Base-by-base conservation (phyloP, 108 stramenopile species). In the Nitzschia sp. region DNA sequence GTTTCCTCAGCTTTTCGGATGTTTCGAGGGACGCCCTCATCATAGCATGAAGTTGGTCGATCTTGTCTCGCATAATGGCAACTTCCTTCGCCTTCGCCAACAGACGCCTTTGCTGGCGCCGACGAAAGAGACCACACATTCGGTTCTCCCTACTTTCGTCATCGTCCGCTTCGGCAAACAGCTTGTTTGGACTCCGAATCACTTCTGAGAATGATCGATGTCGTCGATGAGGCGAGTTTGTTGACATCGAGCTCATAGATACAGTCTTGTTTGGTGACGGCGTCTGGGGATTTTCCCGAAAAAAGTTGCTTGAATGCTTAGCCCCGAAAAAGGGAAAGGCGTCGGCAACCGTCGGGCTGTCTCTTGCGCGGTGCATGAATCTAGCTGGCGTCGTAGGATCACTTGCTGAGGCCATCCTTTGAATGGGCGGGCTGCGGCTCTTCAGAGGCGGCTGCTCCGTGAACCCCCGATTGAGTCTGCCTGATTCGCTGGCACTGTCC, bases 1-100 rank as follows among this genome's bases (percentile, higher is more conserved):
- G 27, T 18, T 70, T 70, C 19, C 69, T 35, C 17, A 70, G 56
- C 56, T 66, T 62, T 47, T 77, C 69, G 8, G 68, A 64, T 6
- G 68, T 53, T 49, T 64, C 33, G 27, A 77, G 30, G 1, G 76
- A 77, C 9, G 53, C 31, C 6, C 35, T 64, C 68, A 77, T 66
- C 76, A 70, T 48, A 0, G 18, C 56, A 5, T 77, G 68, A 3
- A 77, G 68, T 30, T 70, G 63, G 24, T 65, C 1, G 21, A 77
- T 54, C 34, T 70, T 53, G 11, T 59, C 24, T 33, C 61, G 46
- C 76, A 77, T 48, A 6, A 47, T 21, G n/a, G 69, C 63, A 59
- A 70, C 31, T 19, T 68, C 54, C 19, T 27, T 19, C 35, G 45
- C 59, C 42, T 34, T 62, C 4, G 42, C 35, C n/a, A 11, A 46